Evolutionary conservation across 805 yeast genomes (phyloP), one percentile per base, ranked within the genome.

Genomic region (Saccharomycopsis fibuligera): DNA sequence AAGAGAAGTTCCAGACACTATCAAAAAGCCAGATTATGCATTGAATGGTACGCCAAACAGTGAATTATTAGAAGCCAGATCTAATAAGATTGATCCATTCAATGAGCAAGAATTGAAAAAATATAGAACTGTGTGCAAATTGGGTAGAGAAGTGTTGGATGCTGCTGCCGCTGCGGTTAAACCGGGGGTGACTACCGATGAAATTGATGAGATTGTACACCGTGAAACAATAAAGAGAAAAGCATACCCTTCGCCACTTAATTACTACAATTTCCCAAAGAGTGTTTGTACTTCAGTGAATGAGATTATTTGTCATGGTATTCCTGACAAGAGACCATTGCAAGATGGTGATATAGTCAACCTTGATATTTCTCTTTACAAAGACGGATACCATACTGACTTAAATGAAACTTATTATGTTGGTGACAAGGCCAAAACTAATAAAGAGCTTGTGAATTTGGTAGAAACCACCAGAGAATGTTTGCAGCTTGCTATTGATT

Each of bases 291-390:
- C 96, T 1, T 88, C 96, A 2, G 83, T 93, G 39, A 93, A 93
- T 66, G 99, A 93, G 70, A 81, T 89, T 50, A 86, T 93, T 53
- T 93, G 99, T 64, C 99, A 93, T 66, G 99, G 99, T 55, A 86
- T 93, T 51, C 99, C 99, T 24, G 99, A 93, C 67, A 76, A 86
- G 68, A 76, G 90, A 48, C 81, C 81, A 30, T 74, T 93, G 55
- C 69, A 86, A 64, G 98, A 91, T 57, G 99, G 99, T 51, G 99
- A 93, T 63, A 91, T 93, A 57, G 76, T 93, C 53, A 93, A 93
- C 62, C 70, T 93, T 55, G 99, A 93, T 64, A 86, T 93, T 43
- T 76, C 96, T 3, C 65, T 93, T 47, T 93, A 76, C 68, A 78
- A 84, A 66, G 77, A 85, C 56, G 99, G 99, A 1, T 79, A 80